These are phyloP conservation scores for Theileria sp. DNA, from an alignment of 169 alveolate species.

Conservation along the genomic window DNA sequence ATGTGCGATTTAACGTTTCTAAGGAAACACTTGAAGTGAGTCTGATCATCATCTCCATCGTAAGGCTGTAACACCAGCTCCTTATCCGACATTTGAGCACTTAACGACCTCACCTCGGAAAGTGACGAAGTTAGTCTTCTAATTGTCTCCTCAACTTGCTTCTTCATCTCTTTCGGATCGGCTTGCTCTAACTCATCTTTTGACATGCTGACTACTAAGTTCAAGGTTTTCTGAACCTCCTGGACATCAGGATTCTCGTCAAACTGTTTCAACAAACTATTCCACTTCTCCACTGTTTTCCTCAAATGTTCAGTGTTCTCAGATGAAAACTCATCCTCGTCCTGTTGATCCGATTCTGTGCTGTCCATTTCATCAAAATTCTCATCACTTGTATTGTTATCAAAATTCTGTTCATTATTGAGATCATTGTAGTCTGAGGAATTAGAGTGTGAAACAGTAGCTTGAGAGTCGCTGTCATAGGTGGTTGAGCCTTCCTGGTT, in stretches of 20 bases:
- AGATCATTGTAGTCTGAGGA: background rate
- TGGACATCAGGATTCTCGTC: conserved; percentile 6
- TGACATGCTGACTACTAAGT: background rate
- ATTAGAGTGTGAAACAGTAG: background rate
- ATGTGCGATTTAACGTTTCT: conserved; percentile 2
- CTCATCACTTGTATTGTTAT: background rate
- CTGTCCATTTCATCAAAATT: background rate
- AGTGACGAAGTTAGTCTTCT: background rate
- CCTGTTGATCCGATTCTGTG: background rate
- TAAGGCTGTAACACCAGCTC: conserved; percentile 2
- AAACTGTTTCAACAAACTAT: background rate
- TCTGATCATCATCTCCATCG: background rate
- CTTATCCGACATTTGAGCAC: background rate
- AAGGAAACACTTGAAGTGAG: conserved; percentile 10
- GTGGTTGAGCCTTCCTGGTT: conserved; percentile 11
- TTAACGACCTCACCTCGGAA: conserved; percentile 1
- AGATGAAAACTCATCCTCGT: background rate
- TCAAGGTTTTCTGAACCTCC: background rate
- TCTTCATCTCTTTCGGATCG: background rate
- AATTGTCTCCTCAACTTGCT: conserved; percentile 2
- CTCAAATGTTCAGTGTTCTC: conserved; percentile 1
- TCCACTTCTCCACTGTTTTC: conserved; percentile 10
- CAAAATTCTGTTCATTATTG: too few species aligned
- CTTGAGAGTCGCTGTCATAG: background rate
- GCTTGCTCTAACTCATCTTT: background rate